Evolutionary conservation across 2,329 filamentous ascomycete genomes (phyloP).

Genomic region (Fusarium duplospermum): DNA sequence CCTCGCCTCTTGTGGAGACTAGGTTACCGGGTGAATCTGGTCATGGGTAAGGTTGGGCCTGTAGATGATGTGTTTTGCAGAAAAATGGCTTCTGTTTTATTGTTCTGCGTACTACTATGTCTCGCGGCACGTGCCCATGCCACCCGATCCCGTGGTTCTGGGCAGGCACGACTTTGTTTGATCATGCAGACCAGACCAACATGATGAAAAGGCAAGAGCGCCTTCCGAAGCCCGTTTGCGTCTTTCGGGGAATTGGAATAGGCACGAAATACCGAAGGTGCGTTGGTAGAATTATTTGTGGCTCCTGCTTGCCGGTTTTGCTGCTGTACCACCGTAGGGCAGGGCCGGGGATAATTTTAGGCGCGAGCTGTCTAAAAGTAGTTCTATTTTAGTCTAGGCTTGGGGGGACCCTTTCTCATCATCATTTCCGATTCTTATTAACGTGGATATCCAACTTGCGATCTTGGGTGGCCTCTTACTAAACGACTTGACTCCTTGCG

Average conservation of each 20-base stretch:
- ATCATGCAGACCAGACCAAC: conserved; percentile 13
- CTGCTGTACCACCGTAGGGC: conserved; percentile 4
- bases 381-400: conserved; percentile 26
- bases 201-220: neutral
- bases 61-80: neutral
- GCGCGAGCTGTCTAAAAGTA: conserved; percentile 1
- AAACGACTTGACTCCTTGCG: neutral
- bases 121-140: conserved; percentile 33
- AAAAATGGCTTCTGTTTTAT: neutral
- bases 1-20: neutral
- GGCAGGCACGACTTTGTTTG: conserved; percentile 8
- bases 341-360: conserved; percentile 32
- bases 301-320: conserved; percentile 1
- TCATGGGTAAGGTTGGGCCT: conserved; percentile 1
- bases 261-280: neutral
- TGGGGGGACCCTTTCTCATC: conserved; percentile 1
- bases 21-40: neutral
- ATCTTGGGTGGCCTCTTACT: neutral
- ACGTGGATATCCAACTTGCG: conserved; percentile 12
- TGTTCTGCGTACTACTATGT: neutral
- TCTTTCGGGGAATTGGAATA: neutral
- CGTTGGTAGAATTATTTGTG: conserved; percentile 1
- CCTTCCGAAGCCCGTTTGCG: neutral
- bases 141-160: conserved; percentile 32
- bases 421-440: conserved; percentile 17